Evolutionary conservation across 2,329 filamentous ascomycete genomes (phyloP).

Genomic region (Calonectria henricotiae): DNA sequence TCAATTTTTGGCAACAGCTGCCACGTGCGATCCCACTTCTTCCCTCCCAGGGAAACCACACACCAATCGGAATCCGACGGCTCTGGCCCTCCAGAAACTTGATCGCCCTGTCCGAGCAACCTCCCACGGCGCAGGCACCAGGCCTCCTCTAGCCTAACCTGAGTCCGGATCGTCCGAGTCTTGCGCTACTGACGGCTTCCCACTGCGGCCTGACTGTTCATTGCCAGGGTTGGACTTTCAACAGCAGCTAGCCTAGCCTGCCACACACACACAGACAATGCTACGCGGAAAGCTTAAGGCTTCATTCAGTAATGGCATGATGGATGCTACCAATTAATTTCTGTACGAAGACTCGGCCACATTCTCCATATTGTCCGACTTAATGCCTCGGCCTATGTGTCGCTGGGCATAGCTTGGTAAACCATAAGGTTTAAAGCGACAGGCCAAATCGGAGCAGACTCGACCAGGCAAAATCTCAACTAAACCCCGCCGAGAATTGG

Average conservation of each 20-base stretch:
- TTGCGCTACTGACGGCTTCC: constrained; percentile 16
- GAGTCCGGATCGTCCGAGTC: constrained; percentile 31
- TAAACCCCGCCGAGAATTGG: constrained; percentile 17
- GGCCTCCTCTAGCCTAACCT: constrained; percentile 22
- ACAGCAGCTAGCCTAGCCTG: constrained; percentile 23
- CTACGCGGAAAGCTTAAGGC: constrained; percentile 11
- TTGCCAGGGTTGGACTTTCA: constrained; percentile 22
- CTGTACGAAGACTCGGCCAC: constrained; percentile 25
- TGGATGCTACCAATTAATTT: constrained; percentile 20
- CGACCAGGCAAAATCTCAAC: background rate
- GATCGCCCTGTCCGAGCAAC: constrained; percentile 31
- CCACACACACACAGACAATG: constrained; percentile 22
- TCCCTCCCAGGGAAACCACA: constrained; percentile 15
- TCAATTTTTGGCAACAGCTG: constrained; percentile 46
- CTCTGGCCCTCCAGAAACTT: constrained; percentile 30
- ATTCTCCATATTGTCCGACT: constrained; percentile 22
- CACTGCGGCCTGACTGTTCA: constrained; percentile 19
- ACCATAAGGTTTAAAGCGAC: constrained; percentile 5
- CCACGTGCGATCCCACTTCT: constrained; percentile 47
- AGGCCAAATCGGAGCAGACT: background rate
- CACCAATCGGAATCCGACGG: constrained; percentile 45
- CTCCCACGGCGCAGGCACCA: constrained; percentile 16
- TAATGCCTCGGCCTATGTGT: constrained; percentile 17
- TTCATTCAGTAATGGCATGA: constrained; percentile 21
- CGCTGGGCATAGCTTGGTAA: background rate